Base-by-base conservation (phyloP, 2,329 filamentous ascomycete species). In the Stachybotrys elegans region DNA sequence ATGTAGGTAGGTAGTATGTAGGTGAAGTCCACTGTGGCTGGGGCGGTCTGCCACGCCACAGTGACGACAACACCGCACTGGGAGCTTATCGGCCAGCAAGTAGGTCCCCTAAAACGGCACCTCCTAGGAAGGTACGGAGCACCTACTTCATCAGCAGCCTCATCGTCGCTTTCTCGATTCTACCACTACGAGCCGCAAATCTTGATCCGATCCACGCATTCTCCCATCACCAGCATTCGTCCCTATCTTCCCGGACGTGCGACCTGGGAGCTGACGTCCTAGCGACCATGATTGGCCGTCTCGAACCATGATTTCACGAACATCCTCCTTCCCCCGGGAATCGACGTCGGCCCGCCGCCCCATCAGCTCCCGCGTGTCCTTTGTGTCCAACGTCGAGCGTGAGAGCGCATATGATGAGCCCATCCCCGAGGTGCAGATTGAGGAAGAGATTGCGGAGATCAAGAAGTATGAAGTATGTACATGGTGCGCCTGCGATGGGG, bases 381-480 rank as follows among this genome's bases (percentile, higher is more conserved):
- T 83, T 48, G 73, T 87, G 45, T 85, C 83, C 43, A 78, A 68
- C 48, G 75, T 73, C 48, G 84, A 89, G 62, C 75, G 74, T 50
- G 83, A 81, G 48, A 76, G 83, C 47, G 68, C 72, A 47, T 68
- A 68, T 16, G 69, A 69, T 48, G 69, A 72, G 40, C 68, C 72
- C 11, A 73, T 72, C 22, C 80, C 75, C 44, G 80, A 87, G 57
- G 79, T 84, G 48, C 81, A 84, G 50, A 88, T 95, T 53, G 86
- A 90, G 48, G 91, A 97, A 60, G 93, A 98, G 70, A 95, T 98
- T 60, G 91, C 87, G 21, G 86, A 96, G 72, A 97, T 98, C 63
- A 96, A 96, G 70, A 81, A 92, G 70, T 98, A 98, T 69, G 93
- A 95, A 71, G 81, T 84, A 63, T 17, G 38, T 23, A 8, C 22